These are phyloP conservation scores for Solanum pimpinellifolium DNA, from an alignment of 257 asterid species.

Conservation along the genomic window DNA sequence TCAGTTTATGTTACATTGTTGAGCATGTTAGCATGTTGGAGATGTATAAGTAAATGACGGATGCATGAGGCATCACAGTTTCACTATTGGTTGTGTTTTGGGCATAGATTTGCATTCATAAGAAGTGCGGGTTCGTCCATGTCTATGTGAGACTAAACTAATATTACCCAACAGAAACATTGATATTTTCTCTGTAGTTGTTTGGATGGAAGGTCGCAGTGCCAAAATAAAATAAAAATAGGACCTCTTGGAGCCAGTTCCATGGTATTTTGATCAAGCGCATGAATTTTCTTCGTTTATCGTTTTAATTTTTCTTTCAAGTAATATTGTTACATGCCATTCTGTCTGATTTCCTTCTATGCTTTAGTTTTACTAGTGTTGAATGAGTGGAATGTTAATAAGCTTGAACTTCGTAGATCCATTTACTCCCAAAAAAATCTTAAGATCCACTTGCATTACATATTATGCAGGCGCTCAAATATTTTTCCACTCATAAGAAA, in stretches of 20 bases:
- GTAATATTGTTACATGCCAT: not conserved
- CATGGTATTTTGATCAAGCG: not conserved
- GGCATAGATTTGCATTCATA: not conserved
- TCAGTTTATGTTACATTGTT: not conserved
- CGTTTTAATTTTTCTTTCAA: not conserved
- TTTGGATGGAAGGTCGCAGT: not conserved
- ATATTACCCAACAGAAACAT: not conserved
- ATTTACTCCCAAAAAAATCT: not conserved
- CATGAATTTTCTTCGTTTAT: not conserved
- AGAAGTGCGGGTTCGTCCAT: not conserved
- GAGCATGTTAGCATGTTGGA: not conserved
- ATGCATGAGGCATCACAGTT: not conserved
- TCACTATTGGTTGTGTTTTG: not conserved
- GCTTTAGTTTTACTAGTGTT: not conserved
- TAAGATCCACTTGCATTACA: not conserved
- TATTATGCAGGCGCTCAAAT: constrained; percentile 65
- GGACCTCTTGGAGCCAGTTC: not conserved
- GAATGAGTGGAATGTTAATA: not conserved
- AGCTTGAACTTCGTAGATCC: not conserved
- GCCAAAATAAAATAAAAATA: not conserved
- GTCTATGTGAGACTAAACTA: not conserved
- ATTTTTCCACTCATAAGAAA: constrained; percentile 46
- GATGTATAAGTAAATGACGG: not conserved
- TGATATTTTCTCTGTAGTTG: not conserved
- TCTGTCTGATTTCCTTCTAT: not conserved